Evolutionary conservation across 352 stramenopile species (phyloP).

Genomic region (Pythium sukuiense): DNA sequence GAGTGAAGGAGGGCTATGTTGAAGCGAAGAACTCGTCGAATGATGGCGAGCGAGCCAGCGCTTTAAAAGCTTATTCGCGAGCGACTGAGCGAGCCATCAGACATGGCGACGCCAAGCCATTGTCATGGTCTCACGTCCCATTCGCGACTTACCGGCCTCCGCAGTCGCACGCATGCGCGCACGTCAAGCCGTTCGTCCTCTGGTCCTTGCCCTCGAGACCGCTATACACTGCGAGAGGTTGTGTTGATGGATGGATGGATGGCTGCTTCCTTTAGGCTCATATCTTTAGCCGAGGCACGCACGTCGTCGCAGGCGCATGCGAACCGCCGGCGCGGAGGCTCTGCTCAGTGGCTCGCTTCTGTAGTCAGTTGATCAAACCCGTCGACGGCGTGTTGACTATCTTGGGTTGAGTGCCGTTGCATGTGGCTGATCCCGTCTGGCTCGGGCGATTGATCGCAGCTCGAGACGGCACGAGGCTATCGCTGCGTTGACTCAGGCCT

Average conservation of each 20-base stretch:
- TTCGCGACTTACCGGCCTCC: constrained; percentile 1
- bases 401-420: constrained; percentile 1
- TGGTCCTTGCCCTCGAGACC: background rate
- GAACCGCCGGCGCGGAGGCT: background rate
- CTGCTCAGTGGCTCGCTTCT: background rate
- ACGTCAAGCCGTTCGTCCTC: background rate
- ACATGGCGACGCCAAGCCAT: background rate
- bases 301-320: background rate
- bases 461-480: background rate
- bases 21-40: background rate
- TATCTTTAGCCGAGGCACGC: background rate
- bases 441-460: background rate
- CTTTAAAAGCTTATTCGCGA: constrained; percentile 3
- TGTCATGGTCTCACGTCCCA: background rate
- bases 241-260: background rate
- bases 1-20: background rate
- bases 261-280: background rate
- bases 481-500: background rate
- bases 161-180: constrained; percentile 3
- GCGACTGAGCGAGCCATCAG: background rate
- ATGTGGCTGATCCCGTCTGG: background rate
- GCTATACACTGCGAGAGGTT: background rate
- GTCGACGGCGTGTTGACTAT: background rate
- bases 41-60: background rate
- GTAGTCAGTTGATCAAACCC: background rate